A percentile compares a stretch with the other conserved stretches of the same genome.
These are phyloP conservation scores for Termitomyces sp. DNA, from an alignment of 768 basidiomycete species.

Conservation along the genomic window DNA sequence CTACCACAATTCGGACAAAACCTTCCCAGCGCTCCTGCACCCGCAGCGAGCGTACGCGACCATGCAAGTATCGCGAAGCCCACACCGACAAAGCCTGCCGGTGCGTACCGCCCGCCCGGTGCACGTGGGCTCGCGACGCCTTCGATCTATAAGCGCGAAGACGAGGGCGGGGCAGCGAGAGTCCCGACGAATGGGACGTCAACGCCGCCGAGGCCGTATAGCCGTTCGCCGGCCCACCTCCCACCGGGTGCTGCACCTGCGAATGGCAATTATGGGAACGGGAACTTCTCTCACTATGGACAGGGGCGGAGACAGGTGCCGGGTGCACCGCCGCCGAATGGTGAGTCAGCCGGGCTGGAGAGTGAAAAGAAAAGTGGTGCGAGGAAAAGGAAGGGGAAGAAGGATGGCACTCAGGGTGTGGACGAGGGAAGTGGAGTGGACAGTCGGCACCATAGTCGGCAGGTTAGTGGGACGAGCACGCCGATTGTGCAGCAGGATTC, in stretches of 20 bases:
- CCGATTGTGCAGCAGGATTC: constrained; percentile 12
- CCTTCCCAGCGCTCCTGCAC: constrained; percentile 67
- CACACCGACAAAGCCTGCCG: constrained; percentile 35
- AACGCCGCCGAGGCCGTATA: constrained; percentile 62
- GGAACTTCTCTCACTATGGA: constrained; percentile 7
- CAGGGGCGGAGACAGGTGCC: constrained; percentile 63
- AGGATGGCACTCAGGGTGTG: constrained; percentile 40
- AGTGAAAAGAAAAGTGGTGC: constrained; percentile 25
- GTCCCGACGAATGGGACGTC: constrained; percentile 44
- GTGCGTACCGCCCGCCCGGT: constrained; percentile 55
- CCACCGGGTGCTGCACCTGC: constrained; percentile 40
- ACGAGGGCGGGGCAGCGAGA: constrained; percentile 71
- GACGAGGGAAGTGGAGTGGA: constrained; percentile 37
- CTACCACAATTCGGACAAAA: constrained; percentile 63
- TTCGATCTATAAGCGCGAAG: constrained; percentile 86
- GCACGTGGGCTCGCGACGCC: constrained; percentile 89
- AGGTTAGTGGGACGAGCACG: constrained; percentile 14
- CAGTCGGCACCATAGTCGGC: constrained; percentile 25
- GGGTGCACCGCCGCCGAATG: constrained; percentile 50
- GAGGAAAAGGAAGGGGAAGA: constrained; percentile 47
- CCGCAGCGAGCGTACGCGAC: constrained; percentile 53
- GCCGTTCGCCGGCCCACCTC: constrained; percentile 45
- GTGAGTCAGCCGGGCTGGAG: constrained; percentile 38
- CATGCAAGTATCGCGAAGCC: constrained; percentile 53
- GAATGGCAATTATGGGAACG: constrained; percentile 19